Evolutionary conservation across 2,329 filamentous ascomycete genomes (phyloP).

Genomic region (Chaetomium sp.): DNA sequence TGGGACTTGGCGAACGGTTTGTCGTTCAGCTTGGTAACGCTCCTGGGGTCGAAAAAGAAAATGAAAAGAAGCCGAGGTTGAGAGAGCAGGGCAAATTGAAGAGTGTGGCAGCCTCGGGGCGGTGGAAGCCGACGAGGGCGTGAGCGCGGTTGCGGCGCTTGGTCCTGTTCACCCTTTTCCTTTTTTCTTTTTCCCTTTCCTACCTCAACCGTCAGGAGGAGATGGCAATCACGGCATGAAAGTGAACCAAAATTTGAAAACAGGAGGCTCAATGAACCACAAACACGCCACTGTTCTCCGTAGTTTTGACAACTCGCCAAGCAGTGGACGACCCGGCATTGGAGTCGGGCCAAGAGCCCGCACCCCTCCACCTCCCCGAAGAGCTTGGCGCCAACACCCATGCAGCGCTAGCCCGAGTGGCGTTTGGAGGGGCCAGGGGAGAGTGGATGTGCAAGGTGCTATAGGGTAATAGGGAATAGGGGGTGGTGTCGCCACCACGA

Average conservation of each 20-base stretch:
- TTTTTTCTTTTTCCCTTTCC: not conserved
- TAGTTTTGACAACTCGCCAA: constrained; percentile 8
- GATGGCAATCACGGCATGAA: not conserved
- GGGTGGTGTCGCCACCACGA: constrained; percentile 4
- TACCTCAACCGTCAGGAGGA: not conserved
- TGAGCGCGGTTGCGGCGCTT: constrained; percentile 2
- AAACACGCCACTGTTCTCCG: not conserved
- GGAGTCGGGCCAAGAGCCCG: not conserved
- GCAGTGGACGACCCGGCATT: not conserved
- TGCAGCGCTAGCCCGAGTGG: not conserved
- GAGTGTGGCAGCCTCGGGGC: constrained; percentile 17
- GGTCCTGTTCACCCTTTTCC: not conserved
- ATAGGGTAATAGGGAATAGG: not conserved
- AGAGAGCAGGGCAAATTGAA: not conserved
- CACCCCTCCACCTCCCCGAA: constrained; percentile 1
- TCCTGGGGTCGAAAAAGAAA: not conserved
- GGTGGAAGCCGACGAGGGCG: not conserved
- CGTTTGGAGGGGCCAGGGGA: constrained; percentile 7
- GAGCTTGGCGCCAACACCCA: constrained; percentile 13
- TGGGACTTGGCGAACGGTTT: constrained; percentile 18
- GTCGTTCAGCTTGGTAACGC: not conserved
- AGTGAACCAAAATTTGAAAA: not conserved
- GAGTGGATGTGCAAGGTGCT: not conserved
- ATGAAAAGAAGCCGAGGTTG: constrained; percentile 16
- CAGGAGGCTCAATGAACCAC: not conserved